Percentiles rank a stretch among this genome's conserved stretches.
phyloP scores from a whole-genome alignment of 805 yeast species.

The Wickerhamomyces ciferrii region DNA sequence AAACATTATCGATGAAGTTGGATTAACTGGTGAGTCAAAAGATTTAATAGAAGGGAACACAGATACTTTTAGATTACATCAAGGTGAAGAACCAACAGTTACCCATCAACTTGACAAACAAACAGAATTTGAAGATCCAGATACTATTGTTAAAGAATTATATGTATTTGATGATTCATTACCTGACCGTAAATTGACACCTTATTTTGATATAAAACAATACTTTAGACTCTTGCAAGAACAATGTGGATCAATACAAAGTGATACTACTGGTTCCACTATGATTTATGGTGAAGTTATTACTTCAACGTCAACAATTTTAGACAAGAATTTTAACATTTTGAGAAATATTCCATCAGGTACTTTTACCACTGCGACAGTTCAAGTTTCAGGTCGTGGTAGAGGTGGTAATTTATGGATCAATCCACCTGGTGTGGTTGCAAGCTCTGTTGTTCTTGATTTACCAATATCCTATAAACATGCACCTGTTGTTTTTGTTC shows the following conservation, averaged over 20 bases:
- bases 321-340: constrained; percentile 66
- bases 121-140: constrained; percentile 46
- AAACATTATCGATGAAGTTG: constrained; percentile 25
- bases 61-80: constrained; percentile 52
- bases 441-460: constrained; percentile 67
- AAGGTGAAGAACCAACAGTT: constrained; percentile 25
- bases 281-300: constrained; percentile 82
- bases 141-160: constrained; percentile 50
- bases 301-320: constrained; percentile 77
- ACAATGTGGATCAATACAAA: constrained; percentile 24
- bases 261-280: constrained; percentile 48
- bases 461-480: constrained; percentile 39
- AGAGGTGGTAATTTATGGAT: constrained; percentile 96
- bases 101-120: constrained; percentile 21
- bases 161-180: constrained; percentile 35
- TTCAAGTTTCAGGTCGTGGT: constrained; percentile 89
- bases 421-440: constrained; percentile 88
- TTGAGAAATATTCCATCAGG: constrained; percentile 66
- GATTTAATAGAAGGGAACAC: constrained; percentile 42
- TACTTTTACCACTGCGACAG: constrained; percentile 58
- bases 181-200: constrained; percentile 55
- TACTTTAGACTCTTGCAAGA: constrained; percentile 45
- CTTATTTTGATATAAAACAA: constrained; percentile 60
- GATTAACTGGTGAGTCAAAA: constrained; percentile 28
- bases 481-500: constrained; percentile 74